Base-by-base conservation (phyloP, 2,329 filamentous ascomycete genomes). In the Cladophialophora chaetospira region DNA sequence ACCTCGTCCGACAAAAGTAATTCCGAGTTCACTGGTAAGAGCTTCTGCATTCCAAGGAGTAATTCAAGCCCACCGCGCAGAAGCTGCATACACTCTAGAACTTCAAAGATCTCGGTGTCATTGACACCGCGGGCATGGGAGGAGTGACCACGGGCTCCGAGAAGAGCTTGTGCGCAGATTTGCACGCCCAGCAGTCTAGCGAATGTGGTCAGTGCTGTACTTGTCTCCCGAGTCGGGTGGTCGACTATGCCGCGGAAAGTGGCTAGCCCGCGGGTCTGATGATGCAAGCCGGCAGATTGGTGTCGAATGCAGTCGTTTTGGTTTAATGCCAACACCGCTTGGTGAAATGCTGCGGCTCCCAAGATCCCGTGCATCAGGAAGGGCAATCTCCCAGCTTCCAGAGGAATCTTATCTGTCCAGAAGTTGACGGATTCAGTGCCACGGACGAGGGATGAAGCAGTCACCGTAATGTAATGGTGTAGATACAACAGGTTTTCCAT, bases 361-460 rank as follows among this genome's bases (percentile, higher is more conserved):
- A 70, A 28, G 1, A 70, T 44, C 8, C 68, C 68, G 38, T 60
- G 65, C 66, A 69, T 69, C 28, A 69, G 50, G 66, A 65, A 69
- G 21, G 36, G 58, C 11, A 50, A 54, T 15, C 49, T 55, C 26
- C 66, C 49, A 10, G 68, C 67, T 43, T 58, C 52, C 6, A 45
- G 23, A 57, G 67, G 55, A 21, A 67, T 48, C 3, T 61, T 48
- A 3, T 44, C 53, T 5, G 62, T 55, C 67, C 68, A 69, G 49
- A 63, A 59, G 19, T 42, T 8, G 11, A 35, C 23, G 29, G 51
- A 13, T 19, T 43, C 23, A 10, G 38, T 21, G 28, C 43, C 44
- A 46, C 55, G 26, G 44, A 65, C 65, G 31, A 68, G 53, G 4
- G 58, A 60, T 40, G 45, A 44, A 45, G 50, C 60, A 11, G 67